Base-by-base conservation (phyloP, 352 stramenopile species). In the Pythium phragmiticola region DNA sequence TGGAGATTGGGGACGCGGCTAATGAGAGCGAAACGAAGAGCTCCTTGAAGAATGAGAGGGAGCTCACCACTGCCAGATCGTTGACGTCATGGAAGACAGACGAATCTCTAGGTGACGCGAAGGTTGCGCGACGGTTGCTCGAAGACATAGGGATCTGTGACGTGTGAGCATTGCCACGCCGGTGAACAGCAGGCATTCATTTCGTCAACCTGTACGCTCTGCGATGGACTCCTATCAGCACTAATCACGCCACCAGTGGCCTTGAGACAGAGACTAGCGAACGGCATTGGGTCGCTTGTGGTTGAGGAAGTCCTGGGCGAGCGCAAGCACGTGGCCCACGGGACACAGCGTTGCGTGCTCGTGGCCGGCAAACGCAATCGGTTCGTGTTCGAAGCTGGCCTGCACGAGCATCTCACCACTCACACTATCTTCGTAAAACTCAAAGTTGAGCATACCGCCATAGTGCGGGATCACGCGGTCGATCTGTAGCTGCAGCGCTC, bases 401-500 rank as follows among this genome's bases (percentile, higher is more conserved):
- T 64, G 69, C 2, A 94, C 28, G 57, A 78, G 86, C 52, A 87
- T 66, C 21, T 78, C 60, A 49, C 69, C 57, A 2, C 71, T 84
- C n/a, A 56, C n/a, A 8, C 46, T 51, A 62, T 89, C 72, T 12
- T 68, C 51, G 39, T 79, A 87, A 48, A 92, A 55, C 69, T 94
- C 85, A 47, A 94, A 90, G 37, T 56, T 87, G 34, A 94, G 70
- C 72, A 90, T 90, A 19, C 76, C 79, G 17, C 85, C 85, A 63
- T 92, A 92, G 19, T 70, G 65, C 7, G 85, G 85, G 49, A 91
- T 80, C 28, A 80, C 70, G 16, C 66, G 68, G 26, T 76, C 70
- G 48, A 82, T 60, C 39, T 88, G 61, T 33, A 94, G 56, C 62
- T 88, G 66, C 54, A 94, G 68, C 57, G 85, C 85, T 36, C 76